Evolutionary conservation across 345 rosid genomes (phyloP).

Genomic region (Streptanthus diversifolius): DNA sequence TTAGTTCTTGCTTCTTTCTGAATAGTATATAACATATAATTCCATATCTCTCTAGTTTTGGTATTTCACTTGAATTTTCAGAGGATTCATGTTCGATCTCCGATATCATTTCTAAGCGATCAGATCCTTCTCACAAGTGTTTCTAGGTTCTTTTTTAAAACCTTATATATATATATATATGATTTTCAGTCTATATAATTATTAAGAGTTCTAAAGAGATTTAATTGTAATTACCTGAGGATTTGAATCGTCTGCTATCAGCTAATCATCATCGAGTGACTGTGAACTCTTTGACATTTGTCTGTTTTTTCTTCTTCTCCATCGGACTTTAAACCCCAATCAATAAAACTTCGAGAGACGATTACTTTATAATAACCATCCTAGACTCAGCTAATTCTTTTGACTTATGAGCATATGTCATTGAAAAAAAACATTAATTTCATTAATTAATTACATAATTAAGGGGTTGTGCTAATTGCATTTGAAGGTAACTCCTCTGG

Average conservation of each 20-base stretch:
- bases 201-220: not conserved
- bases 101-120: not conserved
- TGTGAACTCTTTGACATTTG: not conserved
- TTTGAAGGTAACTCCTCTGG: not conserved
- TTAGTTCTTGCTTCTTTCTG: constrained; percentile 23
- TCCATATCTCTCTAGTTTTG: not conserved
- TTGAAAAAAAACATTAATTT: not conserved
- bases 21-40: not conserved
- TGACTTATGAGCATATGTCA: not conserved
- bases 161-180: not conserved
- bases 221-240: not conserved
- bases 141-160: constrained; percentile 6
- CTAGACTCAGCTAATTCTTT: not conserved
- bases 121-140: constrained; percentile 6
- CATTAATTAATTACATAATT: not conserved
- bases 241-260: not conserved
- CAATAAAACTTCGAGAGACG: not conserved
- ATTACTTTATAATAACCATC: not conserved
- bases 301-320: not conserved
- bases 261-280: not conserved
- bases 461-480: not conserved
- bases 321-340: not conserved
- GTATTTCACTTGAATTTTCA: not conserved
- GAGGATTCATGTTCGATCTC: not conserved
- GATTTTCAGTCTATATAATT: not conserved